Evolutionary conservation across 192 early-diverging fungal genomes (phyloP).

Genomic region (Coemansia sp.): DNA sequence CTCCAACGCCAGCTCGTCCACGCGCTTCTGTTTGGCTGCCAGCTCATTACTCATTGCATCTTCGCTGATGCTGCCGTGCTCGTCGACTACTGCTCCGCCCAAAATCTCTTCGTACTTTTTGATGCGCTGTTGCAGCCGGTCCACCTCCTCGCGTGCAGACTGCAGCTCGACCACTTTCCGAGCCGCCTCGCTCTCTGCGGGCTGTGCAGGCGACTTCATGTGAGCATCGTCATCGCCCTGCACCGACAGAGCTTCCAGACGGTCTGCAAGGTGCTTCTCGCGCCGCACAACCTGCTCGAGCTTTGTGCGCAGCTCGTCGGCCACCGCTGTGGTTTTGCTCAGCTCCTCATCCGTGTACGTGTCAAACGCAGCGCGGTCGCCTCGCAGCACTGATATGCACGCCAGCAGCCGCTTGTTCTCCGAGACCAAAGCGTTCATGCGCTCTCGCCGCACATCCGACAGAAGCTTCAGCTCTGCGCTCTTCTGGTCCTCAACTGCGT

Average conservation of each 20-base stretch:
- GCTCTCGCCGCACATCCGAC: conserved; percentile 56
- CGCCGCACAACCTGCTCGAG: conserved; percentile 55
- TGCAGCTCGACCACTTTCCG: conserved; percentile 35
- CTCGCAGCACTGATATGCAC: conserved; percentile 52
- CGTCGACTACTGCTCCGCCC: conserved; percentile 28
- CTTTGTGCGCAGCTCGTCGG: conserved; percentile 54
- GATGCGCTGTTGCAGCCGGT: conserved; percentile 32
- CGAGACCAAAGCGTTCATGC: conserved; percentile 59
- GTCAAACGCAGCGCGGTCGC: conserved; percentile 56
- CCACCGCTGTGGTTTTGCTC: conserved; percentile 47
- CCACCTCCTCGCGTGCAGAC: conserved; percentile 23
- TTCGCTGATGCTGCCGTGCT: conserved; percentile 20
- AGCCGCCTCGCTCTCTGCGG: conserved; percentile 25
- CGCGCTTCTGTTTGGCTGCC: conserved; percentile 48
- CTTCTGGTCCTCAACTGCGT: conserved; percentile 46
- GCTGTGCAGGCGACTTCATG: conserved; percentile 26
- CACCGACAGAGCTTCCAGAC: conserved; percentile 44
- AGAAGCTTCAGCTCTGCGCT: conserved; percentile 54
- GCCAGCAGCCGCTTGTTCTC: conserved; percentile 61
- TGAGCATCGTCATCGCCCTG: conserved; percentile 30
- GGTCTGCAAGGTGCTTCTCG: conserved; percentile 49
- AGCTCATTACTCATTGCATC: conserved; percentile 32
- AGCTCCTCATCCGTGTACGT: conserved; percentile 56
- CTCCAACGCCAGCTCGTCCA: conserved; percentile 57
- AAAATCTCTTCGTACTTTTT: conserved; percentile 50